phyloP scores from a whole-genome alignment of 2,329 filamentous ascomycete genomes.

The Cladosporium sp. region DNA sequence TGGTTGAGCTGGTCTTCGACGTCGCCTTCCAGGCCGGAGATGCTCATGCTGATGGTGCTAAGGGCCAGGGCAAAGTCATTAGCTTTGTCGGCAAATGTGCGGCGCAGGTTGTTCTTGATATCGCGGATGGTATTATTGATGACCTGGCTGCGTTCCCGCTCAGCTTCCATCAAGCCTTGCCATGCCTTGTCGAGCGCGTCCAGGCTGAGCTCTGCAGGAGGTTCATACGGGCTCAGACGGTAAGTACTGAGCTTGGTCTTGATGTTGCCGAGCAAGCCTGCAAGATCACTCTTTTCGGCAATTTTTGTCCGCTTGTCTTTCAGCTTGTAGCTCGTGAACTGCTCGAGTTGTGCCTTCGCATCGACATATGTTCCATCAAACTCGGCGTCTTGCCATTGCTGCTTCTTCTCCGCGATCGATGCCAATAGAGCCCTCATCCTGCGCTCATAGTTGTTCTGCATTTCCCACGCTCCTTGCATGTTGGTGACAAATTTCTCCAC shows the following conservation, averaged over 20 bases:
- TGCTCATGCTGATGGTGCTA: slow-evolving; percentile 89
- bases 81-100: slow-evolving; percentile 93
- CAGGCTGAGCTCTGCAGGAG: slow-evolving; percentile 75
- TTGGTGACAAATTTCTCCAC: slow-evolving; percentile 99
- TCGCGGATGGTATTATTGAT: slow-evolving; percentile 99
- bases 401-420: slow-evolving; percentile 67
- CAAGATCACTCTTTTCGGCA: slow-evolving; percentile 92
- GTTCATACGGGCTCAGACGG: slow-evolving; percentile 82
- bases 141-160: slow-evolving; percentile 82
- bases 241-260: slow-evolving; percentile 98
- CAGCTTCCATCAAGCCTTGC: slow-evolving; percentile 71
- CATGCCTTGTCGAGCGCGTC: slow-evolving; percentile 81
- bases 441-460: slow-evolving; percentile 94
- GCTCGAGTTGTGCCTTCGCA: slow-evolving; percentile 77
- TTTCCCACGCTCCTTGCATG: slow-evolving; percentile 99
- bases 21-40: slow-evolving; percentile 95
- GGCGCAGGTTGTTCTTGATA: slow-evolving; percentile 92
- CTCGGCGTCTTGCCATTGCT: slow-evolving; percentile 70
- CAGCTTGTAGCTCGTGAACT: slow-evolving; percentile 86
- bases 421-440: slow-evolving; percentile 80
- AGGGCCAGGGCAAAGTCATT: slow-evolving; percentile 96
- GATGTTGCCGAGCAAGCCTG: slow-evolving; percentile 91
- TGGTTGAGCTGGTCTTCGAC: slow-evolving; percentile 91
- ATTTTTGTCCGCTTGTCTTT: slow-evolving; percentile 93
- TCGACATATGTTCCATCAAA: slow-evolving; percentile 92